Percentiles rank a stretch among this genome's conserved stretches.
Conservation (phyloP, 1,139 yeast genomes). For the Saccharomycopsis hybrid region DNA sequence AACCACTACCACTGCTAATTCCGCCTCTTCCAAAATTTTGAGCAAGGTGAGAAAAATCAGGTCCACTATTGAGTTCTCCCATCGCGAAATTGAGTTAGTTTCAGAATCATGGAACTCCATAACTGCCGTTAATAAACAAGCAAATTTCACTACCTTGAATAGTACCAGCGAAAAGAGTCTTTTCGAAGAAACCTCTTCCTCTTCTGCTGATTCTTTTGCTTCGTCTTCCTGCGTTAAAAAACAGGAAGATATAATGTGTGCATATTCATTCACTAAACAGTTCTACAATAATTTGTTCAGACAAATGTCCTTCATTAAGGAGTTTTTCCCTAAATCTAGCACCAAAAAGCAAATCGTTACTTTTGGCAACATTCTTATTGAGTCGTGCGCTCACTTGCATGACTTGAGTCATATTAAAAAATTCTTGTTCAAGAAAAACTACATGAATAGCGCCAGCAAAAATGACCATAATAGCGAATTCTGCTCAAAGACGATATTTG, state of each 20-base stretch:
- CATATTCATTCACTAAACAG: conserved; percentile 20
- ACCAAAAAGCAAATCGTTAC: conserved; percentile 10
- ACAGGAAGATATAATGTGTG: too few species aligned
- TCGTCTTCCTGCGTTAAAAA: too few species aligned
- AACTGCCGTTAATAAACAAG: neutral
- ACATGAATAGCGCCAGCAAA: too few species aligned
- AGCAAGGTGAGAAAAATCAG: conserved; percentile 16
- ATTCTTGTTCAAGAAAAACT: conserved; percentile 9
- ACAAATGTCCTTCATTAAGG: conserved; percentile 11
- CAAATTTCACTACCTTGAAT: neutral
- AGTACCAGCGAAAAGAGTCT: neutral
- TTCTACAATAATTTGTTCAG: conserved; percentile 19
- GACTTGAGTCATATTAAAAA: conserved; percentile 4
- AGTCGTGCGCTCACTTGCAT: conserved; percentile 1
- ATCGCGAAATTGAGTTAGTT: conserved; percentile 7
- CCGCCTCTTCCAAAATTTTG: conserved; percentile 5
- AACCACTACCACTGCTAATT: too few species aligned
- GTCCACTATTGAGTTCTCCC: conserved; percentile 9
- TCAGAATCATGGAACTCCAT: conserved; percentile 17
- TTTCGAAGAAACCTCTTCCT: neutral
- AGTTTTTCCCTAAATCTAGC: conserved; percentile 11
- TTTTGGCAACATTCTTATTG: conserved; percentile 17
- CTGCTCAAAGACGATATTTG: conserved; percentile 18
- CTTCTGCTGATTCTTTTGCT: neutral
- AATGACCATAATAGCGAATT: conserved; percentile 4